Evolutionary conservation across 352 stramenopile genomes (phyloP), one percentile per base, ranked within the genome.

Genomic region (Pseudoperonospora humuli): DNA sequence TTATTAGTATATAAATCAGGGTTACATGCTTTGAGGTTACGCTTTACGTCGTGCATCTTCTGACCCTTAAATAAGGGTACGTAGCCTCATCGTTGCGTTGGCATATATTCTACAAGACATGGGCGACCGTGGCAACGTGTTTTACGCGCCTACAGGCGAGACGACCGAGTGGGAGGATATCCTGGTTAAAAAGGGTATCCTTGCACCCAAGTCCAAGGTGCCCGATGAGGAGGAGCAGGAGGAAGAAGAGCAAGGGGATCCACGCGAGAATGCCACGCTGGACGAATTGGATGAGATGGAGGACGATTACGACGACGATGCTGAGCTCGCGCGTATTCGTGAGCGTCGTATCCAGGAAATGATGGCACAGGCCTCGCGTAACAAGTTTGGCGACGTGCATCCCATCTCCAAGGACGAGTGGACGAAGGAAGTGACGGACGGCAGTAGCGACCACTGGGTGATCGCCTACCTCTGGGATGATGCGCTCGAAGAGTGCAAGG

Each of bases 351-450:
- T 96, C 48, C 70, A 81, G 11, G 68, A 95, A 61, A 93, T 96
- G 75, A 95, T 86, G 61, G 77, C 64, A 2, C 65, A 78, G 54
- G 76, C 80, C 29, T 63, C 74, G 41, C 76, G 75, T 45, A 90
- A 87, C 63, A 86, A 85, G 55, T 96, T 94, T 46, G 84, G 83
- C 7, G 81, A 95, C 44, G 56, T 97, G 14, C 74, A 93, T 45
- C 79, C 86, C 18, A 96, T 97, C 39, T 63, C 75, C 36, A 96
- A 96, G 67, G 84, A 93, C 57, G 87, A 97, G 51, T 97, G 86
- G 84, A 87, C 93, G 7, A 70, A 77, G 32, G 86, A 96, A 51
- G 85, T 97, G 52, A 97, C 87, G 17, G 86, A 96, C 11, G 66
- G 68, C 20, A 96, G 86, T 62, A 70, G 84, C 35, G 73, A 92